phyloP scores from a whole-genome alignment of 2,329 filamentous ascomycete genomes.

The Byssothecium circinans region DNA sequence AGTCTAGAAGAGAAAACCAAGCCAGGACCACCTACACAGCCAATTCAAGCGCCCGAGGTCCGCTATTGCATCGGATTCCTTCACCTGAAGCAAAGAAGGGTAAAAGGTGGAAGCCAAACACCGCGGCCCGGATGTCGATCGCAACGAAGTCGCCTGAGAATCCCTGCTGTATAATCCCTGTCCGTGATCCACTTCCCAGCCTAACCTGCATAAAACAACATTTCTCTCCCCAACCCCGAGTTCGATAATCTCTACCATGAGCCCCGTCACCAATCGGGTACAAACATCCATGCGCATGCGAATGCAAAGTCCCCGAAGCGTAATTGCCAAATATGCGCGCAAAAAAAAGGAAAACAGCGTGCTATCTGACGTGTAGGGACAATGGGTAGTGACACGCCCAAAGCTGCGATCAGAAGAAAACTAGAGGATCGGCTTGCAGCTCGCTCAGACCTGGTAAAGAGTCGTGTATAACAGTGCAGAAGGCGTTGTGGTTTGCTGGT shows the following conservation, averaged over 20 bases:
- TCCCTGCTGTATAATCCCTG: not conserved
- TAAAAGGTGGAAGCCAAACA: not conserved
- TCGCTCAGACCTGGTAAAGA: constrained; percentile 40
- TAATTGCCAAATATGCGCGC: constrained; percentile 8
- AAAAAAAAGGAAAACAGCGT: not conserved
- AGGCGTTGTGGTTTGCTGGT: constrained; percentile 38
- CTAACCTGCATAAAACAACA: not conserved
- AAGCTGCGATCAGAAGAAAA: constrained; percentile 32
- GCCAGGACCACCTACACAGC: not conserved
- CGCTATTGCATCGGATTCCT: not conserved
- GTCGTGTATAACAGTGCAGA: constrained; percentile 45
- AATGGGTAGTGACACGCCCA: not conserved
- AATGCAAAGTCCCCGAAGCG: constrained; percentile 5
- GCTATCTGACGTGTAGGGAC: too few species aligned
- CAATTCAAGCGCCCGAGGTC: not conserved
- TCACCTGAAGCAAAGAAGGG: not conserved
- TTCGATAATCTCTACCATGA: not conserved
- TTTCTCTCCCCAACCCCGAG: constrained; percentile 2
- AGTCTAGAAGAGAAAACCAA: not conserved
- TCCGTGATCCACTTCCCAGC: too few species aligned
- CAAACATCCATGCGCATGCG: constrained; percentile 1
- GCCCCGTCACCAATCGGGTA: constrained; percentile 5
- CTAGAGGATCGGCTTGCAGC: constrained; percentile 41
- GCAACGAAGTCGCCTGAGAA: not conserved
- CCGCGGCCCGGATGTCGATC: not conserved